Conservation (phyloP, 2,329 filamentous ascomycete genomes). For the Aspergillus awamori region DNA sequence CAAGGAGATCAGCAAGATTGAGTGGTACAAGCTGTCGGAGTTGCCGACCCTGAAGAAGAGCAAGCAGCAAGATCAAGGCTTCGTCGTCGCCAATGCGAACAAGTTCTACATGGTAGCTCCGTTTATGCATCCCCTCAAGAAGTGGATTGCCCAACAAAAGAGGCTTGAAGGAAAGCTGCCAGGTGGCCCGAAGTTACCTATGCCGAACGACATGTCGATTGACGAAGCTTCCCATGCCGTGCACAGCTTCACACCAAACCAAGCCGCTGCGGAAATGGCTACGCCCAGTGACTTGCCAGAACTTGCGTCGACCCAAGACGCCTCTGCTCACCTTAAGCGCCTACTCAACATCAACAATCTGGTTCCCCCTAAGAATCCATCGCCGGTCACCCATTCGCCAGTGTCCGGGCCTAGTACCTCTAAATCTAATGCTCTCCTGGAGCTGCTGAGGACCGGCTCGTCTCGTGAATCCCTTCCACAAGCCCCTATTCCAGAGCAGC, state of each 20-base stretch:
- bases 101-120: constrained; percentile 99
- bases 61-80: constrained; percentile 65
- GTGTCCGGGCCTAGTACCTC: constrained; percentile 36
- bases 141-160: constrained; percentile 86
- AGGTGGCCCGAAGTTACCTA: constrained; percentile 46
- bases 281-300: constrained; percentile 46
- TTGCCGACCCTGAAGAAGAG: constrained; percentile 78
- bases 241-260: constrained; percentile 23
- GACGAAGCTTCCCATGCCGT: constrained; percentile 53
- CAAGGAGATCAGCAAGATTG: constrained; percentile 96
- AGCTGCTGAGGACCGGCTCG: constrained; percentile 54
- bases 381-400: constrained; percentile 20
- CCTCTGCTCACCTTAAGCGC: constrained; percentile 56
- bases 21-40: constrained; percentile 90
- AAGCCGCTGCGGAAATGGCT: constrained; percentile 25
- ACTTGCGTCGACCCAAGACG: constrained; percentile 45
- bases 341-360: constrained; percentile 44
- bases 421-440: constrained; percentile 58
- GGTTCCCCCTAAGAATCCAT: constrained; percentile 16
- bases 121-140: constrained; percentile 81
- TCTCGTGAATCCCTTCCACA: constrained; percentile 32
- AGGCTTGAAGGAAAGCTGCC: constrained; percentile 65
- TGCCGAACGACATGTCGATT: constrained; percentile 58
- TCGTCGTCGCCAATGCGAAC: constrained; percentile 65
- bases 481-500: constrained; percentile 42